Evolutionary conservation across 2,329 filamentous ascomycete species (phyloP).

Genomic region (Botryosphaeria dothidea): DNA sequence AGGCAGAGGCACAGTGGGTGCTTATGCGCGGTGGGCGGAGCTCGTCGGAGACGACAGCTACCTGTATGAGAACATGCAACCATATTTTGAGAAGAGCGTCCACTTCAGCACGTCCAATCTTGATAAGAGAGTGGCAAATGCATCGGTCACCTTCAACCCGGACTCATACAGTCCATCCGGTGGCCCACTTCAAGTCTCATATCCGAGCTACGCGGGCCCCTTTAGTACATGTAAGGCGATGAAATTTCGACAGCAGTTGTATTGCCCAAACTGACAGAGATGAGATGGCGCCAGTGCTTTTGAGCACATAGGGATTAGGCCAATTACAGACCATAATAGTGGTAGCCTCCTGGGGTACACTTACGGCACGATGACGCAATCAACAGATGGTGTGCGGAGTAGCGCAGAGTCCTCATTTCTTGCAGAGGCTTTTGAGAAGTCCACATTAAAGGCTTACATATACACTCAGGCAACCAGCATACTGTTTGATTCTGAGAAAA

Average conservation of each 20-base stretch:
- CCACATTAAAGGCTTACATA: constrained; percentile 27
- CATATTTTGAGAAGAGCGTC: constrained; percentile 26
- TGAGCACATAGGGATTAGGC: constrained; percentile 26
- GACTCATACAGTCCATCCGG: not conserved
- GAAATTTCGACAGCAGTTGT: not conserved
- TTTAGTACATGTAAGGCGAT: constrained; percentile 24
- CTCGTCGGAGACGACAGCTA: constrained; percentile 25
- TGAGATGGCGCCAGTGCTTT: constrained; percentile 12
- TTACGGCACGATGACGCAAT: constrained; percentile 33
- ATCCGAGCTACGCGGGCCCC: constrained; percentile 31
- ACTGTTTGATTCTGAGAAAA: constrained; percentile 28
- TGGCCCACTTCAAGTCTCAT: constrained; percentile 30
- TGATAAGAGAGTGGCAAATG: not conserved
- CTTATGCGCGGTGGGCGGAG: constrained; percentile 24
- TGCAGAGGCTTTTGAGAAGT: constrained; percentile 19
- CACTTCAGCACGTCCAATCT: constrained; percentile 8
- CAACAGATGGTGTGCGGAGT: constrained; percentile 25
- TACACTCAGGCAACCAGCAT: constrained; percentile 31
- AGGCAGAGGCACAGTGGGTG: not conserved
- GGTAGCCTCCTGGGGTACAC: constrained; percentile 28
- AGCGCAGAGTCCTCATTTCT: constrained; percentile 27
- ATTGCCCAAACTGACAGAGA: not conserved
- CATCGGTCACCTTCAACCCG: not conserved
- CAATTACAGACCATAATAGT: constrained; percentile 27
- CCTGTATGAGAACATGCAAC: constrained; percentile 22